These are phyloP conservation scores for Boletus insuetus DNA, from an alignment of 768 basidiomycete genomes.

Conservation along the genomic window DNA sequence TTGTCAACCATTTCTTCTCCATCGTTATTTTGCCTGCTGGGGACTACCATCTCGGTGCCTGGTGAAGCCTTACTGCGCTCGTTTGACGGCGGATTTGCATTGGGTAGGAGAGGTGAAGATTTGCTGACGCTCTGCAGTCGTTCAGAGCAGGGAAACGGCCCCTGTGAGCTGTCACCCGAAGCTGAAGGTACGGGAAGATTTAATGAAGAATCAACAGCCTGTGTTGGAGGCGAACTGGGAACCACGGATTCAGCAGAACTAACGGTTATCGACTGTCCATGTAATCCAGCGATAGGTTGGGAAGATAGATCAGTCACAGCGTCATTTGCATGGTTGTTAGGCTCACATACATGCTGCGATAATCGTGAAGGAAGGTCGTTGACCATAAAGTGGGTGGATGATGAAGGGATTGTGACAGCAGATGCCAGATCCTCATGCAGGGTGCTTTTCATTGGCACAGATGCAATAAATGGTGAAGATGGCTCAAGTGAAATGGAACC, in stretches of 20 bases:
- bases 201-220: background rate
- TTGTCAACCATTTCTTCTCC: background rate
- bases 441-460: background rate
- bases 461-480: conserved; percentile 29
- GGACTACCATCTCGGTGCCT: background rate
- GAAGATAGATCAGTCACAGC: conserved; percentile 4
- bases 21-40: background rate
- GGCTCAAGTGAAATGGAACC: conserved; percentile 45
- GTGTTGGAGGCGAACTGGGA: conserved; percentile 1
- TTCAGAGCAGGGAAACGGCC: conserved; percentile 37
- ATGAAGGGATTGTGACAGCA: conserved; percentile 5
- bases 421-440: background rate
- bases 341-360: conserved; percentile 14
- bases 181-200: background rate
- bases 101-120: conserved; percentile 10
- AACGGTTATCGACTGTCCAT: conserved; percentile 1
- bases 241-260: background rate
- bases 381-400: conserved; percentile 8
- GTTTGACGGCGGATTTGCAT: conserved; percentile 18
- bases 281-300: background rate
- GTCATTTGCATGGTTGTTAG: background rate
- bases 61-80: conserved; percentile 20
- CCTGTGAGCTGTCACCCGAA: conserved; percentile 2
- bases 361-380: conserved; percentile 26
- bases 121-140: conserved; percentile 34